Base-by-base conservation (phyloP, 257 asterid genomes). In the Cordia subcordata region DNA sequence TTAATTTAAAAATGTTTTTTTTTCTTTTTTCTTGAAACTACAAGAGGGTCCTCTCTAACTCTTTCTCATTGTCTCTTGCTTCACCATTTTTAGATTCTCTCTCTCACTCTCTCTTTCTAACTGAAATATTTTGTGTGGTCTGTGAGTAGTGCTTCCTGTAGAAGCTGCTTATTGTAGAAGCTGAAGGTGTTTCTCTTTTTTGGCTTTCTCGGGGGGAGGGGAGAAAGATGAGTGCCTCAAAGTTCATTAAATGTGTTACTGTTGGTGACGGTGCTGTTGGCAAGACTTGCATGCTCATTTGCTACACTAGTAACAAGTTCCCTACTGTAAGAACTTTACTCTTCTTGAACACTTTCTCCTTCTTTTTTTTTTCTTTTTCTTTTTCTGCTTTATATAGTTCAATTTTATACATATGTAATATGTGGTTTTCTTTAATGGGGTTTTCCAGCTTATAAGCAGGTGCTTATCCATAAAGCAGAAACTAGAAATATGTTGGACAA, bases 251-350 rank as follows among this genome's bases (percentile, higher is more conserved):
- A 74, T 91, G 98, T 81, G 96, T 87, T 37, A 87, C 95, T 0
- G 96, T 91, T 22, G 98, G 98, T 69, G 98, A 91, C 76, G 96
- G 98, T 37, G 96, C 98, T 71, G 98, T 91, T 60, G 98, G 96
- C 64, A 91, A 91, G 74, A 91, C 98, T 47, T 91, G 96, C 83
- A 91, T 91, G 97, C 96, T 87, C 79, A 90, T 90, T 37, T 90
- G 97, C 56, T 90, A 90, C 69, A 90, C 97, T 55, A 90, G 95
- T 81, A 90, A 87, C 94, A 90, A 85, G 73, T 90, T 90, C 61
- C 97, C 96, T 1, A 90, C 96, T 57, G 97, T 90, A 37, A 79
- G 86, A 57, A 14, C 1, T 5, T 23, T 32, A 1, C 52, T 19
- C 13, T 8, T 55, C 32, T 11, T 5, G 4, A 0, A 21, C n/a